Base-by-base conservation (phyloP, 352 stramenopile genomes). In the Lagenidium sp. region DNA sequence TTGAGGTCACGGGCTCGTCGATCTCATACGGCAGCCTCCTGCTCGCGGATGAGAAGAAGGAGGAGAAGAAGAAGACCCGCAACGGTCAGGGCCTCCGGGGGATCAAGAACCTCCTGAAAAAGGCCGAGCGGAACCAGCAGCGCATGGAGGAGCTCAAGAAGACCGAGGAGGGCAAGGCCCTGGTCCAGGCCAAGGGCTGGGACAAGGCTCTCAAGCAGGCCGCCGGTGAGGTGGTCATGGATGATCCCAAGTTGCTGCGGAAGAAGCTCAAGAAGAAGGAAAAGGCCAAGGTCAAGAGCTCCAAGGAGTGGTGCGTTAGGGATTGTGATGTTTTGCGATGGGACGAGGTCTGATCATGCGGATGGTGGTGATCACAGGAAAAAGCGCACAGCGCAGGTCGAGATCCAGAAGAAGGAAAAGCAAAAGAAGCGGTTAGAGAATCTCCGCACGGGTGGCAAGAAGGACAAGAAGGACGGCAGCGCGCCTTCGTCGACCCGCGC, bases 251-350 rank as follows among this genome's bases (percentile, higher is more conserved):
- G 57, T 44, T 89, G 51, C 57, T 89, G 41, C 68, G 73, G 28
- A 75, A 75, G 29, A 86, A 89, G 56, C 62, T 89, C 4, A 89
- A 89, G 57, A 86, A 85, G 62, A 89, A 89, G 62, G 73, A 85
- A 47, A 89, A 89, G 54, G 34, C 61, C 16, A 86, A 86, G 57
- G 52, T 71, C 10, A 89, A 86, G 68, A 89, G 77, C 36, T 41
- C 60, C 34, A 89, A 89, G 57, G 69, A 86, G 47, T 89, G 77
- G 63, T 63, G 52, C 26, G 59, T 51, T 3, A n/a, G 4, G 20
- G 3, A n/a, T 13, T 24, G 10, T 45, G 15, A 55, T 48, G 16
- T 23, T 32, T 20, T 36, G 36, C 4, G n/a, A n/a, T n/a, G n/a
- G n/a, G n/a, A n/a, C n/a, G n/a, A n/a, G n/a, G n/a, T n/a, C n/a